These are phyloP conservation scores for Amoebophrya sp. DNA, from an alignment of 169 alveolate species.

Conservation along the genomic window DNA sequence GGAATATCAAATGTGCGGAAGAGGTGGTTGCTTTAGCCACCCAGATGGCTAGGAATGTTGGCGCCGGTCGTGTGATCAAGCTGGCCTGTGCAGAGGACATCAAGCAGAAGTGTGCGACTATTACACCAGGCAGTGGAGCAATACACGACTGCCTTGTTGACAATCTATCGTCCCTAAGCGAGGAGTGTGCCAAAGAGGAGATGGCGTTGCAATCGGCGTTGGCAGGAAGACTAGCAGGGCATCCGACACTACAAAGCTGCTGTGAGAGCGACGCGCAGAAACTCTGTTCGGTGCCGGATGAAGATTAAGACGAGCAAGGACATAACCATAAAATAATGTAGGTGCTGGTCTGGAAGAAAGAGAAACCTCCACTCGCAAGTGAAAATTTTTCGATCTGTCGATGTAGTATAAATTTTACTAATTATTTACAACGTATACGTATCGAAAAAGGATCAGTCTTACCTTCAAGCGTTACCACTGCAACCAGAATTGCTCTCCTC, in stretches of 20 bases:
- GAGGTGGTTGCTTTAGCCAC: neutral
- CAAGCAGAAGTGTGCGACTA: neutral
- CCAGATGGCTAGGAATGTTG: neutral
- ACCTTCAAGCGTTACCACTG: neutral
- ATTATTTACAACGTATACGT: no score
- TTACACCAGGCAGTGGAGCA: neutral
- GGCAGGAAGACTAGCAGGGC: neutral
- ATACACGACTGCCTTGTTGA: neutral
- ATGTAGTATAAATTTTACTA: no score
- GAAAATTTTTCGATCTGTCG: no score
- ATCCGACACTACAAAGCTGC: neutral
- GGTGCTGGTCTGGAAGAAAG: no score
- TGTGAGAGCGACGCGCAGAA: neutral
- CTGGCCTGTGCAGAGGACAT: constrained; percentile 14
- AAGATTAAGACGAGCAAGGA: no score
- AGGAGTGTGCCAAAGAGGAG: neutral
- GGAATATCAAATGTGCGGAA: neutral
- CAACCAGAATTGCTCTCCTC: neutral
- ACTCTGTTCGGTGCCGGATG: no score
- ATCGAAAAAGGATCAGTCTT: no score
- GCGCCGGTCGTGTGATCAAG: neutral
- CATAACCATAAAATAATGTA: no score
- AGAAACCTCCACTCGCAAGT: no score
- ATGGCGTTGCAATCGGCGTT: neutral
- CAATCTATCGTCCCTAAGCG: neutral